Evolutionary conservation across 208 protist species (phyloP).

Genomic region (Naegleria fowleri): DNA sequence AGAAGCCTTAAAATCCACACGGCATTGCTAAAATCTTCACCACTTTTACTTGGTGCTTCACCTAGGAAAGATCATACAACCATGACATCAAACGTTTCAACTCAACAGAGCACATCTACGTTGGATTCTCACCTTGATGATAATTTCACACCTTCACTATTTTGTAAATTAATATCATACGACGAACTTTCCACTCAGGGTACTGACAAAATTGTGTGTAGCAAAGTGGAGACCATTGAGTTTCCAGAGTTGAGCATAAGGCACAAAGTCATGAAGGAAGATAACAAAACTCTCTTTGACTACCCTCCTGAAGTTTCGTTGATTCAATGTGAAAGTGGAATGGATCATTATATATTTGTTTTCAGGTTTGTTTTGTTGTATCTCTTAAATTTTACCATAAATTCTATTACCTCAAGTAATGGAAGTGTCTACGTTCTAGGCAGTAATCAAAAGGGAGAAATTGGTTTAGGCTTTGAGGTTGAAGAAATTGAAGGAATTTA

Average conservation of each 20-base stretch:
- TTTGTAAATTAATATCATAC: no score
- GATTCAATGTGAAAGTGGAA: background rate
- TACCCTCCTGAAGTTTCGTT: background rate
- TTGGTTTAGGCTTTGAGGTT: background rate
- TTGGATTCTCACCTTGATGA: no score
- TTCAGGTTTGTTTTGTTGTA: background rate
- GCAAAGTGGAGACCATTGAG: background rate
- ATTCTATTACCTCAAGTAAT: background rate
- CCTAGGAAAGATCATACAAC: no score
- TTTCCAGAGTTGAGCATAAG: background rate
- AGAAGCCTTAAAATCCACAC: no score
- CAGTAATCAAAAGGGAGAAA: background rate
- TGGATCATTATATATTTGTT: background rate
- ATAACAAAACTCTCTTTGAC: background rate
- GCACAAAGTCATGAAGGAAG: background rate
- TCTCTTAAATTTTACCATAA: no score
- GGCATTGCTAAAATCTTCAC: no score
- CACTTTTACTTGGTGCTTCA: no score
- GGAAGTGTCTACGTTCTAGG: background rate
- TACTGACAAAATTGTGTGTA: no score
- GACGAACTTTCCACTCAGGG: no score
- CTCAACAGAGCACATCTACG: no score
- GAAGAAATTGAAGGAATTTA: background rate
- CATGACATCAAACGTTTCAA: no score
- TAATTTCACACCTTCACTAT: no score